Base-by-base conservation (phyloP, 1,284 basidiomycete genomes). In the Hymenochaete sp. region DNA sequence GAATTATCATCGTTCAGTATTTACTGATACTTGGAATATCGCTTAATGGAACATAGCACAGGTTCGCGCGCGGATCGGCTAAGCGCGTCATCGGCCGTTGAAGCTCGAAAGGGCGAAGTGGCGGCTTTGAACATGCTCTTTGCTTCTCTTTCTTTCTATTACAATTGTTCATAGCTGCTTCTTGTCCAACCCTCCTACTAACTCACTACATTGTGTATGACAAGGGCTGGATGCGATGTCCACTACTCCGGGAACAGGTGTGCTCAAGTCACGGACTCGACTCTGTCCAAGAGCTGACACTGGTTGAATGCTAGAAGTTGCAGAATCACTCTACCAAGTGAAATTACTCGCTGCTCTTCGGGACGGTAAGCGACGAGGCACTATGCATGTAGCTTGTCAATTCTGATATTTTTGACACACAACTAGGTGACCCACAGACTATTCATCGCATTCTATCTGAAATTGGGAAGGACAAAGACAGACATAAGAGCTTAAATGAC, bases 371-470 rank as follows among this genome's bases (percentile, higher is more conserved):
- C 56, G 16, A 1, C n/a, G n/a, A n/a, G n/a, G 14, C 7, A 11
- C n/a, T 11, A 22, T 5, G 25, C 8, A 9, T 22, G 19, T 26
- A 4, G 16, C 22, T 7, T 3, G 27, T 22, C 10, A 25, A 3
- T 18, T n/a, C n/a, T n/a, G n/a, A n/a, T n/a, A n/a, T n/a, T n/a
- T n/a, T n/a, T n/a, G n/a, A n/a, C n/a, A n/a, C n/a, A n/a, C n/a
- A n/a, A n/a, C 48, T 59, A 75, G 86, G 86, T 35, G 83, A 92
- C 56, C 77, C 85, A 0, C 71, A 79, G 4, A 68, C 77, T 16
- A 85, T 93, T n/a, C 83, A 88, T 55, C 83, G 86, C 2, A 87
- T 91, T 58, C 69, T 93, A n/a, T 61, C 79, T 5, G 85, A 89
- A 57, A 79, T 91, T 42, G 68, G 71, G 44, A 77, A 78, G 59